Evolutionary conservation across 2,329 filamentous ascomycete genomes (phyloP).

Genomic region (Beauveria medogensis): DNA sequence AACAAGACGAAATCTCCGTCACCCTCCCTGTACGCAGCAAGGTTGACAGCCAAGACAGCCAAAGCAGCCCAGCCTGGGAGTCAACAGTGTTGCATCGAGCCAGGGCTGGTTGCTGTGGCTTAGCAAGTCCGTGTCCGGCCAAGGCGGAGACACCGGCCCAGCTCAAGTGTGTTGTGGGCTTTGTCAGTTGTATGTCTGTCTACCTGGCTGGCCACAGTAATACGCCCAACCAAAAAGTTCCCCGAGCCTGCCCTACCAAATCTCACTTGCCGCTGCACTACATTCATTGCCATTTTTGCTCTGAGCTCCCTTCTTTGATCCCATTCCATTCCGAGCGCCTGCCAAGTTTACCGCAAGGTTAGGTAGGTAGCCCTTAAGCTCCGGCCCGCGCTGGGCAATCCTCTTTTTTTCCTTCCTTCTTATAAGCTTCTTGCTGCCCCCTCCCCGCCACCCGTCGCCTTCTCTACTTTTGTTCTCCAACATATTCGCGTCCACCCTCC

Average conservation of each 20-base stretch:
- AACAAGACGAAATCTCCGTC: too few species aligned
- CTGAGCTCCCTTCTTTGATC: neutral
- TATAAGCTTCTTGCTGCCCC: constrained; percentile 10
- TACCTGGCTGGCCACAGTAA: neutral
- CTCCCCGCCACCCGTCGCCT: neutral
- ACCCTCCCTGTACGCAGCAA: too few species aligned
- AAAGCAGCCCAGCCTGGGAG: neutral
- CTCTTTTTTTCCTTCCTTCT: neutral
- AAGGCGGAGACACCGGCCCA: constrained; percentile 3
- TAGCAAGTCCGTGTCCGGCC: neutral
- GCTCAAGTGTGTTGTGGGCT: neutral
- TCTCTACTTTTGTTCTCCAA: neutral
- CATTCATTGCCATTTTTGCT: neutral
- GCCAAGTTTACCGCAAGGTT: neutral
- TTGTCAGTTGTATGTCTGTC: too few species aligned
- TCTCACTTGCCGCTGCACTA: neutral
- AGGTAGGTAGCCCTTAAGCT: neutral
- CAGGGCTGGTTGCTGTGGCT: neutral
- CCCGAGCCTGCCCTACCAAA: neutral
- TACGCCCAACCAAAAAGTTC: neutral
- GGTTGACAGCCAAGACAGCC: too few species aligned
- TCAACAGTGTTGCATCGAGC: neutral
- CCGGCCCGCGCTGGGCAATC: neutral
- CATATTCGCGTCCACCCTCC: neutral
- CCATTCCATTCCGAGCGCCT: neutral